These are phyloP conservation scores for Aspergillus thermomutatus DNA, from an alignment of 2,329 filamentous ascomycete species.

Conservation along the genomic window DNA sequence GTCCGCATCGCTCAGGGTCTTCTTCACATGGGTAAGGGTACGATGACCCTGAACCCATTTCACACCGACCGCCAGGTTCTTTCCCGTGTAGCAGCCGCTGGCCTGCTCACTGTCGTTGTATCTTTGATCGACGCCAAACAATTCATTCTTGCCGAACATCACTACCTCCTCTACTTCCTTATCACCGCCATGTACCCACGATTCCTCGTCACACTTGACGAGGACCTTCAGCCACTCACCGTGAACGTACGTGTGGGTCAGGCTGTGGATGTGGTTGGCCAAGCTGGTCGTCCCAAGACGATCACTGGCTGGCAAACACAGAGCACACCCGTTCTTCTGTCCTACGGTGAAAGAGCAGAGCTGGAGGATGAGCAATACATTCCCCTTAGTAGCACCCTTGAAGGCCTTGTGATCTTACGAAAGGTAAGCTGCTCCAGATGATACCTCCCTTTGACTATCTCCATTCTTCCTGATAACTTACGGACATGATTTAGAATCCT, in stretches of 20 bases:
- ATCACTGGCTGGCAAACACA: constrained; percentile 99
- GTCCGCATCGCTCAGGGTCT: constrained; percentile 97
- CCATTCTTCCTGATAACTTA: constrained; percentile 20
- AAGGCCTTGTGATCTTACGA: constrained; percentile 91
- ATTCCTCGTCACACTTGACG: constrained; percentile 93
- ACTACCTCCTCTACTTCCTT: constrained; percentile 97
- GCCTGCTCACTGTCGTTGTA: constrained; percentile 83
- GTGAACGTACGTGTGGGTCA: constrained; percentile 97
- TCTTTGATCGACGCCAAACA: constrained; percentile 95
- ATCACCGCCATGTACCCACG: constrained; percentile 95
- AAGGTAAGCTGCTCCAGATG: constrained; percentile 65
- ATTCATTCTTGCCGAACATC: constrained; percentile 67
- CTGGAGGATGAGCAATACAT: constrained; percentile 98
- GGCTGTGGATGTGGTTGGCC: constrained; percentile 95
- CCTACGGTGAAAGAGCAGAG: constrained; percentile 94
- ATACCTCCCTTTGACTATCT: neutral
- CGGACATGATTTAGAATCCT: constrained; percentile 37
- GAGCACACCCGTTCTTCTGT: constrained; percentile 92
- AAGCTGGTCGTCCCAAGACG: constrained; percentile 95
- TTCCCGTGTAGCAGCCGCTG: constrained; percentile 84
- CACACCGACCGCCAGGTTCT: constrained; percentile 96
- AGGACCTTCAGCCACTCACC: constrained; percentile 86
- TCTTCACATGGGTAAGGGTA: constrained; percentile 98
- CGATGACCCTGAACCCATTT: constrained; percentile 94
- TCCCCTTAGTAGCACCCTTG: constrained; percentile 82